A percentile compares a stretch with the other conserved stretches of the same genome.
phyloP scores from a whole-genome alignment of 306 rosid genomes.

The Luffa aegyptiaca region DNA sequence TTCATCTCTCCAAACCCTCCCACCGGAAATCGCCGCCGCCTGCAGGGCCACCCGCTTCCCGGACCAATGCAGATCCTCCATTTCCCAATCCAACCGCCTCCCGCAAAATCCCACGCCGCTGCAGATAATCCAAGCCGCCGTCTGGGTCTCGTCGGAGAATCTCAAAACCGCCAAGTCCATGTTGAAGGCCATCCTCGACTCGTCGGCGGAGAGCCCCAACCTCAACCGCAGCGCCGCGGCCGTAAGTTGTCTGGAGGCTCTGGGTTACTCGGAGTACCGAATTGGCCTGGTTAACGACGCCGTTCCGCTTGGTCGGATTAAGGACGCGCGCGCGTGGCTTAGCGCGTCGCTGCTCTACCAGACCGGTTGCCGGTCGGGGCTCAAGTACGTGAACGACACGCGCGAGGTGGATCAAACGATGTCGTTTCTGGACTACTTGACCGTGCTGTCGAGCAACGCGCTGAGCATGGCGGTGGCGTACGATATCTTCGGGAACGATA shows the following conservation, averaged over 20 bases:
- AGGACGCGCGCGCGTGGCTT: slow-evolving; percentile 69
- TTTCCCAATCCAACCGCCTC: slow-evolving; percentile 17
- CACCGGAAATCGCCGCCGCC: slow-evolving; percentile 18
- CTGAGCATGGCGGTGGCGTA: slow-evolving; percentile 48
- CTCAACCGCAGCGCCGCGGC: slow-evolving; percentile 52
- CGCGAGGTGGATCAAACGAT: slow-evolving; percentile 37
- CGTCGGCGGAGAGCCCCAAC: slow-evolving; percentile 31
- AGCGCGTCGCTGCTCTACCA: slow-evolving; percentile 55
- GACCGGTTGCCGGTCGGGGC: slow-evolving; percentile 63
- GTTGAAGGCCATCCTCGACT: slow-evolving; percentile 34
- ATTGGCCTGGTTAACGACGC: slow-evolving; percentile 30
- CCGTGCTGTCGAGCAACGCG: slow-evolving; percentile 54
- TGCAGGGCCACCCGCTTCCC: slow-evolving; percentile 82
- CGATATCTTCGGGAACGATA: slow-evolving; percentile 42
- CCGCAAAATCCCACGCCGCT: slow-evolving; percentile 27
- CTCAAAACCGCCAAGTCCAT: slow-evolving; percentile 54
- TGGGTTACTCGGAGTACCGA: slow-evolving; percentile 42
- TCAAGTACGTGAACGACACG: slow-evolving; percentile 73
- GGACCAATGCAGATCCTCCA: slow-evolving; percentile 32
- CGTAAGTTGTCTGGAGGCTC: slow-evolving; percentile 38
- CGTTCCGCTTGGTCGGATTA: slow-evolving; percentile 22
- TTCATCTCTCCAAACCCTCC: neutral
- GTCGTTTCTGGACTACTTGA: slow-evolving; percentile 36
- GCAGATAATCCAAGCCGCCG: slow-evolving; percentile 39
- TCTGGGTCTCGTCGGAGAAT: slow-evolving; percentile 27